Base-by-base conservation (phyloP, 2,329 filamentous ascomycete species). In the Diaporthe batatas region DNA sequence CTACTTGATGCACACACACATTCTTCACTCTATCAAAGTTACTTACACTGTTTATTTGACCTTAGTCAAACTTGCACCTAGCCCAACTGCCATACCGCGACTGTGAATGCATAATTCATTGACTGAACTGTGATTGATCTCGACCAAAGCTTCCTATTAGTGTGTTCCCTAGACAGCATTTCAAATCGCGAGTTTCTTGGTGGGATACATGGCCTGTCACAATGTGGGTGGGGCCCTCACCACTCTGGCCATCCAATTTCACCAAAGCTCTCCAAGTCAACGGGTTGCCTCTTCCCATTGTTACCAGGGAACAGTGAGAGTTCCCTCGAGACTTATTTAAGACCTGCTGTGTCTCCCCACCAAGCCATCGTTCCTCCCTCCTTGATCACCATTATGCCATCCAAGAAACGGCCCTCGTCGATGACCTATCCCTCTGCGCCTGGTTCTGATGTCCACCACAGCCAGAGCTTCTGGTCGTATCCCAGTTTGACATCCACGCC, bases 391-490 rank as follows among this genome's bases (percentile, higher is more conserved):
- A 64, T 36, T 16, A 70, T 72, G 64, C 25, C 64, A 39, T 34
- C 44, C 32, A 68, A 68, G 23, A 59, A 58, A 25, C 18, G 29
- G 7, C 11, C 23, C 14, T 39, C 44, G 21, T 62, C 65, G 11
- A 32, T 34, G 44, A 64, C 65, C 25, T 69, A 72, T 49, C 71
- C 64, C n/a, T 70, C 55, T 49, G 55, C n/a, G 3, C 23, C 54
- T 36, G 71, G 71, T 54, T 53, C 71, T 11, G 64, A 69, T 34
- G 34, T 72, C 14, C 12, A 62, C 25, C 64, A 47, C 44, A 59
- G 71, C 64, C 55, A 55, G 18, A 57, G 64, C 29, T 72, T 69
- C 55, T 69, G 64, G 71, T 69, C 64, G n/a, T 53, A 58, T 3
- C 70, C 71, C 32, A 72, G 65, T n/a, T 21, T 64, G 25, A 16